Conservation (phyloP, 164 flowering plant species). For the Litsea cubeba region DNA sequence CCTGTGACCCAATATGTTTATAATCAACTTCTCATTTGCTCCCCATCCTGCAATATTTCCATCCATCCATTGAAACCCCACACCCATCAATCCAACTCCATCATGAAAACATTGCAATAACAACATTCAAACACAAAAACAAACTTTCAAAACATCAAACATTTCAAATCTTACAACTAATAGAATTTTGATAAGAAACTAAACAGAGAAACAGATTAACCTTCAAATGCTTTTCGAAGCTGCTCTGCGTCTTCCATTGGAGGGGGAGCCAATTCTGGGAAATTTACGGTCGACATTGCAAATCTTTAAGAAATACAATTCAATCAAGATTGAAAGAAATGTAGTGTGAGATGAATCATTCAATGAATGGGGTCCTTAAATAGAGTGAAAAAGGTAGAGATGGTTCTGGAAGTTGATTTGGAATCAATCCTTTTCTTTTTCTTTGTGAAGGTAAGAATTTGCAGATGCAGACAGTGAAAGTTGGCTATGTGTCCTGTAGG, state of each 20-base stretch:
- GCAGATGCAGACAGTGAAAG: too few relatives aligned
- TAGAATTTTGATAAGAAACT: too few relatives aligned
- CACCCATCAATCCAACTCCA: too few relatives aligned
- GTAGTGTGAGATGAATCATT: background rate
- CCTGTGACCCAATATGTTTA: slow-evolving; percentile 66
- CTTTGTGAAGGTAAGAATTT: too few relatives aligned
- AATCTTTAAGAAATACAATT: background rate
- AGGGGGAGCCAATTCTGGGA: slow-evolving; percentile 43
- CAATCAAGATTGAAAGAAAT: background rate
- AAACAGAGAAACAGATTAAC: slow-evolving; percentile 2
- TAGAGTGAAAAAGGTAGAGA: too few relatives aligned
- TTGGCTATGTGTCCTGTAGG: too few relatives aligned
- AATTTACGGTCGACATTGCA: slow-evolving; percentile 43
- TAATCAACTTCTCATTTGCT: slow-evolving; percentile 64
- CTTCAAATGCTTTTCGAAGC: slow-evolving; percentile 55
- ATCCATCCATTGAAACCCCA: background rate
- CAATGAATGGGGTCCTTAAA: too few relatives aligned
- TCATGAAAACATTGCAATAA: too few relatives aligned
- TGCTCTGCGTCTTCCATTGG: slow-evolving; percentile 54
- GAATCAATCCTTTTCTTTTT: slow-evolving; percentile 18
- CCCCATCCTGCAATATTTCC: slow-evolving; percentile 62
- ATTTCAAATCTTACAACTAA: too few relatives aligned
- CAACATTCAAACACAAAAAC: background rate
- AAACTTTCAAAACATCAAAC: background rate
- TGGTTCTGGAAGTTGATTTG: background rate